phyloP scores from a whole-genome alignment of 192 early-diverging fungal genomes.

The Geranomyces michiganensis region DNA sequence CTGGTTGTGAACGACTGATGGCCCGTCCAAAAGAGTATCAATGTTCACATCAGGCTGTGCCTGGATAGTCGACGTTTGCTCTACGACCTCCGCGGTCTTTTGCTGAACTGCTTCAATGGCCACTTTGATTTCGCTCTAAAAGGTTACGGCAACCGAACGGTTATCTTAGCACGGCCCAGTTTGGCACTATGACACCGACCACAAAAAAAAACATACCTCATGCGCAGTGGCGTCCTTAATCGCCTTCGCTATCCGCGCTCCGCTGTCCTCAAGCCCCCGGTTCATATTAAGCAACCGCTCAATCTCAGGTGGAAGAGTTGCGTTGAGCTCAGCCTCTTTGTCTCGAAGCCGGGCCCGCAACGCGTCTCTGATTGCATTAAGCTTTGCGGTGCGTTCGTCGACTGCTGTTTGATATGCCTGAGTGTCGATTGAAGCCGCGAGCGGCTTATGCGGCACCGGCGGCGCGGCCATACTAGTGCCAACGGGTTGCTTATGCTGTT shows the following conservation, averaged over 20 bases:
- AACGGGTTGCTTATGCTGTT: slow-evolving; percentile 17
- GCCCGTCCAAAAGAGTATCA: slow-evolving; percentile 65
- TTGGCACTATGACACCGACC: no score
- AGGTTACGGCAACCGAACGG: slow-evolving; percentile 15
- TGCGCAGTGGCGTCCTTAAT: not conserved
- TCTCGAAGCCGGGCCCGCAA: slow-evolving; percentile 64
- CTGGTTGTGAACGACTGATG: slow-evolving; percentile 72
- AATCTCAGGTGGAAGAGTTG: slow-evolving; percentile 63
- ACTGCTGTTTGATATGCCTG: slow-evolving; percentile 13
- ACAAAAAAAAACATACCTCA: not conserved
- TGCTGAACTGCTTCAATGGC: slow-evolving; percentile 69
- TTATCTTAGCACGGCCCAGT: no score
- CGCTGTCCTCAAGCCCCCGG: slow-evolving; percentile 72
- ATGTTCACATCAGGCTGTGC: slow-evolving; percentile 63
- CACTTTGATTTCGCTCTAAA: slow-evolving; percentile 62
- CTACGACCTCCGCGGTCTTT: slow-evolving; percentile 62
- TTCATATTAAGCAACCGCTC: slow-evolving; percentile 68
- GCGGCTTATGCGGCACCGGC: slow-evolving; percentile 37
- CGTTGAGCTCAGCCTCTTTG: slow-evolving; percentile 59
- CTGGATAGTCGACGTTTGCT: slow-evolving; percentile 53
- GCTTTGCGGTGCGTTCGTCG: slow-evolving; percentile 37
- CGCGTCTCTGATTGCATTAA: slow-evolving; percentile 22
- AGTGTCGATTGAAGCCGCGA: slow-evolving; percentile 18
- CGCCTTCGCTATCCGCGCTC: slow-evolving; percentile 58
- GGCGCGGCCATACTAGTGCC: slow-evolving; percentile 3